phyloP scores from a whole-genome alignment of 208 protist species.

The Cochliopodium minus region DNA sequence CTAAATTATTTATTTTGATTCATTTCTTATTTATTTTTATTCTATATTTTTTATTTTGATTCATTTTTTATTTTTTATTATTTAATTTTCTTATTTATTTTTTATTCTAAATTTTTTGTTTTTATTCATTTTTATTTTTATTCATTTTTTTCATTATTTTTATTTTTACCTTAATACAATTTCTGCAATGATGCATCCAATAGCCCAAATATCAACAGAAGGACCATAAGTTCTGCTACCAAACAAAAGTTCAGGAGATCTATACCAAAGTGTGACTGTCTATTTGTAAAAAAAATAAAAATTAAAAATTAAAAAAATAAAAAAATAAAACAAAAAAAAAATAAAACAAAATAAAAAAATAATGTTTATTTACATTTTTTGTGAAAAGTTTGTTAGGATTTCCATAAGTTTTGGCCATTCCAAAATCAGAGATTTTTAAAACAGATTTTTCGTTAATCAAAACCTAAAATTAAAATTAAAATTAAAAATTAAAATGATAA shows the following conservation, averaged over 20 bases:
- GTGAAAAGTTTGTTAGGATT: constrained; percentile 60
- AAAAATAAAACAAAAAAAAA: background rate
- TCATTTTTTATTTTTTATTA: too few species aligned
- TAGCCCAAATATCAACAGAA: constrained; percentile 67
- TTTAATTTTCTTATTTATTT: too few species aligned
- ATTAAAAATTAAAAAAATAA: background rate
- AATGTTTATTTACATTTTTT: constrained; percentile 27
- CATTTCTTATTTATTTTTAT: too few species aligned
- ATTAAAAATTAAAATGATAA: too few species aligned
- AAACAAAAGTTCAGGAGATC: constrained; percentile 70
- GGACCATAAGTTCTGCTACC: constrained; percentile 58
- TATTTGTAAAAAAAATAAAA: constrained; percentile 15
- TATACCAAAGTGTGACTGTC: constrained; percentile 82
- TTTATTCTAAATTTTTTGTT: too few species aligned
- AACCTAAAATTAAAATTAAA: too few species aligned
- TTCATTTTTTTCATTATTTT: too few species aligned
- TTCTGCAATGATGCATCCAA: constrained; percentile 71
- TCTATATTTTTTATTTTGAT: too few species aligned
- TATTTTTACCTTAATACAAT: constrained; percentile 14
- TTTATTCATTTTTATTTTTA: too few species aligned
- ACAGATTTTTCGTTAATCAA: too few species aligned
- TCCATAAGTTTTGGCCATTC: constrained; percentile 52
- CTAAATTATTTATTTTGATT: too few species aligned
- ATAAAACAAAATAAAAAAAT: background rate
- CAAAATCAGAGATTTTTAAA: too few species aligned